Percentiles rank a stretch among this genome's conserved stretches.
phyloP scores from a whole-genome alignment of 768 basidiomycete genomes.

The Lentinula detonsa region DNA sequence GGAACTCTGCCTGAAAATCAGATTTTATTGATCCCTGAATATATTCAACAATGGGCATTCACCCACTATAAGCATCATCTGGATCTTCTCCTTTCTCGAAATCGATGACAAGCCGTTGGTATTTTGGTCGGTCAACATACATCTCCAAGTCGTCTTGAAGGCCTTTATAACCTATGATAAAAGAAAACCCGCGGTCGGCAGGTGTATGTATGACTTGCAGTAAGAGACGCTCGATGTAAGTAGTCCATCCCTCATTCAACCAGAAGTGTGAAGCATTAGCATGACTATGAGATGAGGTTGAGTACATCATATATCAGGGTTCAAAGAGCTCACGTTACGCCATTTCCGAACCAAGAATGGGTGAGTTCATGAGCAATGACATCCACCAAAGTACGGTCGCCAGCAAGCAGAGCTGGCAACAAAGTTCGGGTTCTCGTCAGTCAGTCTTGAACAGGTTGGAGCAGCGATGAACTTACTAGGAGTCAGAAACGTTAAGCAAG shows the following conservation, averaged over 20 bases:
- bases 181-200: conserved; percentile 75
- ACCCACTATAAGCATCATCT: conserved; percentile 62
- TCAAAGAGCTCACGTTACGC: conserved; percentile 52
- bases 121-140: conserved; percentile 58
- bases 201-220: conserved; percentile 65
- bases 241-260: conserved; percentile 94
- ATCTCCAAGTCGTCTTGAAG: conserved; percentile 65
- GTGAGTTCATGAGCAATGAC: conserved; percentile 85
- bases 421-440: not conserved
- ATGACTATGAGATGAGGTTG: conserved; percentile 33
- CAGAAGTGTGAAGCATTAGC: conserved; percentile 77
- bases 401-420: conserved; percentile 68
- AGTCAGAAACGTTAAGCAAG: conserved; percentile 82
- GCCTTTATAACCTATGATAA: conserved; percentile 65
- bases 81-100: conserved; percentile 68
- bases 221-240: conserved; percentile 83
- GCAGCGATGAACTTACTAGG: conserved; percentile 48
- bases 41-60: conserved; percentile 10
- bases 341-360: conserved; percentile 93
- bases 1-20: conserved; percentile 42
- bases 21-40: conserved; percentile 29
- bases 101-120: conserved; percentile 74
- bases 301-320: not conserved
- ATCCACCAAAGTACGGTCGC: conserved; percentile 82
- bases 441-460: not conserved